Evolutionary conservation across 306 rosid genomes (phyloP), one percentile per base, ranked within the genome.

Genomic region (Castanopsis chinensis): DNA sequence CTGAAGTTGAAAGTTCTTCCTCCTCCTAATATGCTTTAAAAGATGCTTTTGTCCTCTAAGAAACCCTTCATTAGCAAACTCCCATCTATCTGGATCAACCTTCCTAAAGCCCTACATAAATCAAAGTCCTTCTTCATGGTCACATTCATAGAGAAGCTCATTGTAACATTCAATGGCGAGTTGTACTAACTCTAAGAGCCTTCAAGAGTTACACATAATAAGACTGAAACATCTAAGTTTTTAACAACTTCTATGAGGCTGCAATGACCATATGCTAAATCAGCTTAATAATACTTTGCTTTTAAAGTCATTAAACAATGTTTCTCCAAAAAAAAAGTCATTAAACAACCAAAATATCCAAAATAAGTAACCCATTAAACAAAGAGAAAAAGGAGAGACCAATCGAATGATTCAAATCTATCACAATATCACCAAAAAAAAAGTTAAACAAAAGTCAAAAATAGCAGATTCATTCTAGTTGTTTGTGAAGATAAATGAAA

Each of bases 1-100:
- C 20, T 81, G 88, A 72, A 78, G 60, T 25, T 84, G 87, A 78
- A 83, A 52, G 49, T 84, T n/a, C 74, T 83, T 95, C 80, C 91
- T 86, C 69, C 98, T 89, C 77, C 90, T 90, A 8, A 92, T 92
- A 51, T 84, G 82, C 90, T 87, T 92, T 65, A 95, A 53, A n/a
- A 91, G 94, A 59, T 83, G 84, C 76, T 72, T 92, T 78, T 90
- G 83, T 37, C 99, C 99, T 89, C 87, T 91, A 3, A 95, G 90
- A 85, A 95, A 95, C 67, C 83, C 89, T 74, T 92, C 93, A 79
- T 91, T 91, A 52, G 97, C 97, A 82, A 93, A 93, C 82, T 93
- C 98, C 97, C 97, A 93, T 41, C 60, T 90, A 70, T 90, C 97
- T 78, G 94, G 90, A 83, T 92, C 96, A 73, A 94, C 91, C 85